Conservation (phyloP, 305 asterid species). For the Solanum hybrid region DNA sequence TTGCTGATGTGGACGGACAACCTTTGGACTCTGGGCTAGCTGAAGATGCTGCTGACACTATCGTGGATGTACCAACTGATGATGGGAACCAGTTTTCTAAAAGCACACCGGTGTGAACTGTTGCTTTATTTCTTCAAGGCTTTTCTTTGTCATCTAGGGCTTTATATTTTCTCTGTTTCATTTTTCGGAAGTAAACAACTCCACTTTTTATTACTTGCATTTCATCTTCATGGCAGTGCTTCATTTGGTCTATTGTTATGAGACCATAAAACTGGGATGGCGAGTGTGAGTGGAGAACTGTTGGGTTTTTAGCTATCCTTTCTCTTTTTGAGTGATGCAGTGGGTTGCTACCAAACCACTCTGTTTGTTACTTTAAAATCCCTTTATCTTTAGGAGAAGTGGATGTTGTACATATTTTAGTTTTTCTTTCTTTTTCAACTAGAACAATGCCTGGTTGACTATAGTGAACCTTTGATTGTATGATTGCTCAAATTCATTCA, state of each 20-base stretch:
- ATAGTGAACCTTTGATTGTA: neutral
- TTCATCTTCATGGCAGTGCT: neutral
- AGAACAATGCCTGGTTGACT: neutral
- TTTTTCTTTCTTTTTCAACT: neutral
- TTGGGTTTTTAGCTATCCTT: neutral
- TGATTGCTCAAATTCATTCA: neutral
- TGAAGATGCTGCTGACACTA: slow-evolving; percentile 34
- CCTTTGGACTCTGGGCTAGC: slow-evolving; percentile 22
- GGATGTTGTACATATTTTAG: neutral
- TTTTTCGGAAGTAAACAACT: neutral
- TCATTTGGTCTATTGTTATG: neutral
- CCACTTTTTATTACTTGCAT: neutral
- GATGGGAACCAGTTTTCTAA: slow-evolving; percentile 37
- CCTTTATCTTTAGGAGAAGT: neutral
- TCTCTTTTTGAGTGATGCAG: neutral
- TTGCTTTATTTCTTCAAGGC: slow-evolving; percentile 6
- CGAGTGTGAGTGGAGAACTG: neutral
- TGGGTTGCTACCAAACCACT: neutral
- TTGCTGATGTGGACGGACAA: slow-evolving; percentile 23
- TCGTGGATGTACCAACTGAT: slow-evolving; percentile 27
- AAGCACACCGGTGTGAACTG: slow-evolving; percentile 56
- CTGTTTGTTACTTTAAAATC: neutral
- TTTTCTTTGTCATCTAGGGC: neutral
- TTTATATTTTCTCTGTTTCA: slow-evolving; percentile 3
- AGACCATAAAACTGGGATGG: neutral